phyloP scores from a whole-genome alignment of 2,329 filamentous ascomycete species.

The Xylaria sp. region DNA sequence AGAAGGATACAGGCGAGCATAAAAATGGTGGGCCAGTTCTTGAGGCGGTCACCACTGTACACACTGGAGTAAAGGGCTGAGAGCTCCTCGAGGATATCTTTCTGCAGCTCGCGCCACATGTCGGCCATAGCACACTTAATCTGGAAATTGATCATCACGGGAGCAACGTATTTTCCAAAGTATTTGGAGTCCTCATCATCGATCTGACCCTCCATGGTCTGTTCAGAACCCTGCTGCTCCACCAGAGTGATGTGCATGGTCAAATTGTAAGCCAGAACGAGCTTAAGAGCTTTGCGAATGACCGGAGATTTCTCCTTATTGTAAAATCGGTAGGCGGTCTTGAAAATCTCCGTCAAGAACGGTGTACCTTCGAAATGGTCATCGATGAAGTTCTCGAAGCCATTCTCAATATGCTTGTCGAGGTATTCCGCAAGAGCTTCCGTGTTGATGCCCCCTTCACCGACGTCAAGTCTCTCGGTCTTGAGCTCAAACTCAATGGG shows the following conservation, averaged over 20 bases:
- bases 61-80: slow-evolving; percentile 95
- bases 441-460: slow-evolving; percentile 83
- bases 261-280: slow-evolving; percentile 93
- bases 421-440: slow-evolving; percentile 88
- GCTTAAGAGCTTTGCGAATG: slow-evolving; percentile 92
- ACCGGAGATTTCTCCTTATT: slow-evolving; percentile 85
- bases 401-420: slow-evolving; percentile 90
- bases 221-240: slow-evolving; percentile 83
- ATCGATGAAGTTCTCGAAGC: slow-evolving; percentile 92
- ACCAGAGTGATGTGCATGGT: slow-evolving; percentile 95
- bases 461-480: slow-evolving; percentile 87
- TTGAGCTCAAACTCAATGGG: slow-evolving; percentile 83
- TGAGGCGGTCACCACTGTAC: slow-evolving; percentile 94
- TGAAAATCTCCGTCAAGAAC: slow-evolving; percentile 94
- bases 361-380: slow-evolving; percentile 95
- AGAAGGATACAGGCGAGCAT: slow-evolving; percentile 93
- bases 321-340: slow-evolving; percentile 94
- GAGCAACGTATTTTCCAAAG: slow-evolving; percentile 87
- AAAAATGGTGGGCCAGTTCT: slow-evolving; percentile 99
- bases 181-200: slow-evolving; percentile 86
- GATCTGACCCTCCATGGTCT: slow-evolving; percentile 79
- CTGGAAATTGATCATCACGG: slow-evolving; percentile 99
- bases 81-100: slow-evolving; percentile 93
- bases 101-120: slow-evolving; percentile 97
- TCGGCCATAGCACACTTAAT: slow-evolving; percentile 97